These are phyloP conservation scores for Entomophthora muscae DNA, from an alignment of 371 early-diverging fungal species.

Conservation along the genomic window DNA sequence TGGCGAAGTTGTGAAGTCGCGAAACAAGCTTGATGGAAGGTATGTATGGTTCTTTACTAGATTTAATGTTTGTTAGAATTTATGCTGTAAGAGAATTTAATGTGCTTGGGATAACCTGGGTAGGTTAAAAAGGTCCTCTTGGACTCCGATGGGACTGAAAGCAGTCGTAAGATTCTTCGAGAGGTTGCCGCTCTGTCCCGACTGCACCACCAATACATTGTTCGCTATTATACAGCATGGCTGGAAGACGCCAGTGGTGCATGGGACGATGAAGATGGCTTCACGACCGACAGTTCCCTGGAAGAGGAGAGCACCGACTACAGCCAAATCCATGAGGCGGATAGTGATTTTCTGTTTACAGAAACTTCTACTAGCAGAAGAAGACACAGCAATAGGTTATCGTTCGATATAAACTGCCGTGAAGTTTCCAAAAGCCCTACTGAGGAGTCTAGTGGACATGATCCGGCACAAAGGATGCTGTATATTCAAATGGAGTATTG, in stretches of 20 bases:
- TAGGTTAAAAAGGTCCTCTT: slow-evolving; percentile 62
- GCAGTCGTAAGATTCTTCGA: slow-evolving; percentile 60
- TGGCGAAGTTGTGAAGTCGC: slow-evolving; percentile 85
- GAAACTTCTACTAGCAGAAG: slow-evolving; percentile 1
- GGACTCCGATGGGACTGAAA: slow-evolving; percentile 56
- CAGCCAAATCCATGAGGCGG: background rate
- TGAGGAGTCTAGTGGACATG: background rate
- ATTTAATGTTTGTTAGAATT: slow-evolving; percentile 5
- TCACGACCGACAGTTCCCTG: slow-evolving; percentile 10
- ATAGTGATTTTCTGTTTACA: slow-evolving; percentile 9
- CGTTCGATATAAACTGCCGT: background rate
- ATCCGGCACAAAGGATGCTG: slow-evolving; percentile 31
- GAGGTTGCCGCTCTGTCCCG: slow-evolving; percentile 84
- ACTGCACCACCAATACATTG: slow-evolving; percentile 79
- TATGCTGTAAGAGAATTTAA: slow-evolving; percentile 11
- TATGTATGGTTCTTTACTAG: background rate
- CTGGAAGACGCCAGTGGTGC: slow-evolving; percentile 39
- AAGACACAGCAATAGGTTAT: background rate
- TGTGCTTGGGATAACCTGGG: background rate
- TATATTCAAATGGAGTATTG: slow-evolving; percentile 98
- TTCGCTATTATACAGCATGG: slow-evolving; percentile 91
- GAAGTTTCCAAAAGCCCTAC: background rate
- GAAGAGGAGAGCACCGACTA: slow-evolving; percentile 19
- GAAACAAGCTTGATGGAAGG: slow-evolving; percentile 32
- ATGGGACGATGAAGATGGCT: slow-evolving; percentile 9